Conservation (phyloP, 352 stramenopile species). For the Blastocystis hominis region DNA sequence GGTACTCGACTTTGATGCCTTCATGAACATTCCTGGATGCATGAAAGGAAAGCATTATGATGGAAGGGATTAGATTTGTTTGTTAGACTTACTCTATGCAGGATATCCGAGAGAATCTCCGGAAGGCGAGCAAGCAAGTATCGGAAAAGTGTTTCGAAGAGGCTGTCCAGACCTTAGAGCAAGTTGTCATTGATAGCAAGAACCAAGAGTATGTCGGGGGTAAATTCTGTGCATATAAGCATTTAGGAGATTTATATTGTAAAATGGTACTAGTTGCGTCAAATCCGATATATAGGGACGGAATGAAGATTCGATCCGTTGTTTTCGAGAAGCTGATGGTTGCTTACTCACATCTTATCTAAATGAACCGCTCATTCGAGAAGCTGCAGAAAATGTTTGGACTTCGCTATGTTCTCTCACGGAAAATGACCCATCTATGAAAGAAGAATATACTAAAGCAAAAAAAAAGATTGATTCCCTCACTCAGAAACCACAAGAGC, state of each 20-base stretch:
- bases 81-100: constrained; percentile 41
- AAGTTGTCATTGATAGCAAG: not conserved
- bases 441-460: not conserved
- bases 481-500: not conserved
- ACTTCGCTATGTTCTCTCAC: not conserved
- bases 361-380: not conserved
- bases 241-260: constrained; percentile 38
- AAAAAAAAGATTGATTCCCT: not conserved
- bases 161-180: not conserved
- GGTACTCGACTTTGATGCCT: constrained; percentile 75
- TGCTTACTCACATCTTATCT: not conserved
- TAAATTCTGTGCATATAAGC: constrained; percentile 8
- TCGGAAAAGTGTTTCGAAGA: not conserved
- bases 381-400: not conserved
- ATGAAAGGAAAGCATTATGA: constrained; percentile 73
- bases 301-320: not conserved
- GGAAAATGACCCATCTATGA: not conserved
- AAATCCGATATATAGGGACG: not conserved
- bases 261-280: not conserved
- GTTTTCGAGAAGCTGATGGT: not conserved
- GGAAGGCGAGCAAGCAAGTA: not conserved
- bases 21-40: constrained; percentile 77
- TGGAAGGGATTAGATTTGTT: constrained; percentile 58
- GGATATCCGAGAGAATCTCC: not conserved
- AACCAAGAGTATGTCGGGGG: not conserved